These are phyloP conservation scores for Alternaria brassicae DNA, from an alignment of 2,329 filamentous ascomycete genomes.

Conservation along the genomic window DNA sequence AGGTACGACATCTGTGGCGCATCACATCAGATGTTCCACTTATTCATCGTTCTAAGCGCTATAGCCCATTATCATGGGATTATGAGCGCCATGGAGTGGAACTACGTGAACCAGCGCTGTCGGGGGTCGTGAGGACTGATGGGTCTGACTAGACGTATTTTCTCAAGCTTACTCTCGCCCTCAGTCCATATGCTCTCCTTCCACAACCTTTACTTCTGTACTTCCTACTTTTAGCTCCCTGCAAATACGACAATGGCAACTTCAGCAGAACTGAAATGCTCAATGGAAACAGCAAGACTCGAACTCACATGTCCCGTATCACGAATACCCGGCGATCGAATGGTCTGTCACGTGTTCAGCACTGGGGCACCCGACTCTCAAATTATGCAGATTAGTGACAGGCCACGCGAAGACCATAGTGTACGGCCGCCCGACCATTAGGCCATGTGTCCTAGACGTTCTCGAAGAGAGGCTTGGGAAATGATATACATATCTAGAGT, in stretches of 20 bases:
- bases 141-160: not conserved
- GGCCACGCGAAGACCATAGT: not conserved
- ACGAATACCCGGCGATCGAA: not conserved
- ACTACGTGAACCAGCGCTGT: slow-evolving; percentile 11
- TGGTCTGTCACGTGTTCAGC: not conserved
- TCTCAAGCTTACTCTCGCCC: not conserved
- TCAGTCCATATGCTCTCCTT: not conserved
- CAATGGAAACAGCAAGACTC: not conserved
- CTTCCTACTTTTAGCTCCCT: not conserved
- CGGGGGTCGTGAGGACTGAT: not conserved
- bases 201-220: too few relatives aligned
- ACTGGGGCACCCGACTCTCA: not conserved
- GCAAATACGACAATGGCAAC: not conserved
- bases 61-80: slow-evolving; percentile 6
- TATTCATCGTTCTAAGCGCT: slow-evolving; percentile 83
- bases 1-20: slow-evolving; percentile 83
- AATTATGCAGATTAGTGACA: not conserved
- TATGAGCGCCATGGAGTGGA: slow-evolving; percentile 12
- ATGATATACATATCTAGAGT: not conserved
- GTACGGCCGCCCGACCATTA: not conserved
- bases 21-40: slow-evolving; percentile 94
- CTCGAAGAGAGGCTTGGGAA: not conserved
- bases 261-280: too few relatives aligned
- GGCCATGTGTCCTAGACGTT: not conserved
- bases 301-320: not conserved